Conservation (phyloP, 2,329 filamentous ascomycete species). For the Parastagonospora avenae region DNA sequence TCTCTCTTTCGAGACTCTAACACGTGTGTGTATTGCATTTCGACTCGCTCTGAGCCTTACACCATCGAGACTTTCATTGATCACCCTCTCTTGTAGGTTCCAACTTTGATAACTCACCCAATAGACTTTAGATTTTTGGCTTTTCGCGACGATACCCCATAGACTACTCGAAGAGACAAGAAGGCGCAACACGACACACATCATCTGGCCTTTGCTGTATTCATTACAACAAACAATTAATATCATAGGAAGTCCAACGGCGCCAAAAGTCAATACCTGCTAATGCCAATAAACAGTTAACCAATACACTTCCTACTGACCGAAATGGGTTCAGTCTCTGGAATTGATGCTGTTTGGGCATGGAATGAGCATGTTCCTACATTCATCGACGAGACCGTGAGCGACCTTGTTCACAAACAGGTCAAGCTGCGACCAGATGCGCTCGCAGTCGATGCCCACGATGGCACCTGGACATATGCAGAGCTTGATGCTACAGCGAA, state of each 20-base stretch:
- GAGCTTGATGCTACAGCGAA: constrained; percentile 23
- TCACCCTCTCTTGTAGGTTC: neutral
- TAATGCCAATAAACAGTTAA: neutral
- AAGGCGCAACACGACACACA: too few relatives aligned
- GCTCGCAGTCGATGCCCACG: constrained; percentile 30
- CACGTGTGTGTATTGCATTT: neutral
- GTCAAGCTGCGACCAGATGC: constrained; percentile 17
- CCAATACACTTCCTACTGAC: neutral
- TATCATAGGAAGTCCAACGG: neutral
- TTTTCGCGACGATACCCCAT: neutral
- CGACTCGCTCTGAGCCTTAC: neutral
- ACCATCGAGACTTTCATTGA: neutral
- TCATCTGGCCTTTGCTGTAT: too few relatives aligned
- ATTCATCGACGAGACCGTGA: constrained; percentile 15
- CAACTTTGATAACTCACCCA: neutral
- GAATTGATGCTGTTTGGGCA: constrained; percentile 17
- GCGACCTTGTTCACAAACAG: constrained; percentile 19
- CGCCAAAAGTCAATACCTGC: neutral
- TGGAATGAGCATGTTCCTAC: constrained; percentile 15
- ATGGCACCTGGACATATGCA: constrained; percentile 30
- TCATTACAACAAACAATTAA: neutral
- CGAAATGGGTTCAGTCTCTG: constrained; percentile 12
- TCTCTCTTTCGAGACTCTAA: neutral
- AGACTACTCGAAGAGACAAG: neutral
- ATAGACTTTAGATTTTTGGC: neutral